A percentile compares a stretch with the other conserved stretches of the same genome.
These are phyloP conservation scores for Xylariomycetidae sp. DNA, from an alignment of 2,329 filamentous ascomycete genomes.

Conservation along the genomic window DNA sequence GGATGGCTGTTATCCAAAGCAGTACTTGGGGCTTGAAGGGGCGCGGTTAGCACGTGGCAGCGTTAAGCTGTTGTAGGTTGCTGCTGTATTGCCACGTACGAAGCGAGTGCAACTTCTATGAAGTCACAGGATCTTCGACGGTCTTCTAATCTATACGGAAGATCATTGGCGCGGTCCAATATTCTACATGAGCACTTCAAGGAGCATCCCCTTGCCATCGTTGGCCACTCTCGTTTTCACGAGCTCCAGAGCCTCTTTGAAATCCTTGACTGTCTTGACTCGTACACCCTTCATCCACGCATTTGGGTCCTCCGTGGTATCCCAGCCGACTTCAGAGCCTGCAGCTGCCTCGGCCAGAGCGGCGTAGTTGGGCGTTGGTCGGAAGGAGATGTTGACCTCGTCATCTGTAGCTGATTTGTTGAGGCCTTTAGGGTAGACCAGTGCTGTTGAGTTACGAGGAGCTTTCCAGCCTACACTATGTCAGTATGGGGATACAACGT, in stretches of 20 bases:
- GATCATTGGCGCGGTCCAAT: too few species aligned
- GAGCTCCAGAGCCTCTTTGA: conserved; percentile 10
- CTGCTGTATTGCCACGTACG: too few species aligned
- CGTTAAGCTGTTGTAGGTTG: too few species aligned
- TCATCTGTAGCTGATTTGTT: conserved; percentile 16
- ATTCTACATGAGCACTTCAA: conserved; percentile 18
- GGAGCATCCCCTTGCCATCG: conserved; percentile 15
- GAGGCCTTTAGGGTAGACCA: conserved; percentile 19
- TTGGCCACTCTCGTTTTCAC: conserved; percentile 10
- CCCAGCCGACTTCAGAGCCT: conserved; percentile 13
- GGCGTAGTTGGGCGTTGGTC: conserved; percentile 19
- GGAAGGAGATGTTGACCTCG: conserved; percentile 21
- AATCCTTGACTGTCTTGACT: conserved; percentile 11
- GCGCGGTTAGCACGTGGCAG: too few species aligned
- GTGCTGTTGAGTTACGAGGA: conserved; percentile 17
- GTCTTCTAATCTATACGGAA: too few species aligned
- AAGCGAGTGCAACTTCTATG: too few species aligned
- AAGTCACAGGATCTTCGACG: too few species aligned
- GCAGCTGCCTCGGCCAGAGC: conserved; percentile 21
- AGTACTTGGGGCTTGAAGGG: too few species aligned
- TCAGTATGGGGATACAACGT: too few species aligned
- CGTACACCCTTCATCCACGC: conserved; percentile 17
- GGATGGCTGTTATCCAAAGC: too few species aligned
- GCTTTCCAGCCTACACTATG: conserved; percentile 20
- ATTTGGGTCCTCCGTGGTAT: conserved; percentile 2